Evolutionary conservation across 1,284 basidiomycete species (phyloP).

Genomic region (Heterobasidion irregulare): DNA sequence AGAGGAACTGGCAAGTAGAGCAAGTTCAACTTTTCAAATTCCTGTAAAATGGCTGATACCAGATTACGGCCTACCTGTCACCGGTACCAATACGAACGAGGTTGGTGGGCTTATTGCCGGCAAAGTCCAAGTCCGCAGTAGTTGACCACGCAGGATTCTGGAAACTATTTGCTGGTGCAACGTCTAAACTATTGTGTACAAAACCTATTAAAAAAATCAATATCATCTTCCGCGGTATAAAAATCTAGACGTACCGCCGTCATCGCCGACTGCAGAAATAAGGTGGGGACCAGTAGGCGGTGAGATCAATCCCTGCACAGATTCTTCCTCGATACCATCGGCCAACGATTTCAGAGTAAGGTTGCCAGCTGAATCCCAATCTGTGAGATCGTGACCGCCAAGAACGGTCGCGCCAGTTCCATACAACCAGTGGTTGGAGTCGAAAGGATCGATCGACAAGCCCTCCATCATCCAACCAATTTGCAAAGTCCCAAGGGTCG

Average conservation of each 20-base stretch:
- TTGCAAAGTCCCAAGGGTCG: slow-evolving; percentile 25
- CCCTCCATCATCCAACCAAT: slow-evolving; percentile 48
- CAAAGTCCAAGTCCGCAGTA: slow-evolving; percentile 46
- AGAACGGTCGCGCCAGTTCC: slow-evolving; percentile 55
- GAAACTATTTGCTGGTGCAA: slow-evolving; percentile 32
- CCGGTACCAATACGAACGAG: slow-evolving; percentile 45
- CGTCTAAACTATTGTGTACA: slow-evolving; percentile 39
- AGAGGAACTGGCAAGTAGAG: slow-evolving; percentile 7
- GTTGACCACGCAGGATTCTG: slow-evolving; percentile 44
- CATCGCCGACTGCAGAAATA: slow-evolving; percentile 51
- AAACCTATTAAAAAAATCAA: slow-evolving; percentile 14
- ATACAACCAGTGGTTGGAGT: slow-evolving; percentile 61
- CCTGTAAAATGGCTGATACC: neutral
- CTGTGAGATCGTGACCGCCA: slow-evolving; percentile 42
- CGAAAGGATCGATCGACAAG: slow-evolving; percentile 51
- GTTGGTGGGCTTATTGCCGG: slow-evolving; percentile 43
- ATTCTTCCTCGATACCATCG: slow-evolving; percentile 57
- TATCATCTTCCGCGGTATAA: neutral
- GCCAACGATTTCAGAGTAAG: slow-evolving; percentile 52
- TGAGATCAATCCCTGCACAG: slow-evolving; percentile 47
- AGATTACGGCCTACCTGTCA: slow-evolving; percentile 23
- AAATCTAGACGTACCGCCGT: slow-evolving; percentile 30
- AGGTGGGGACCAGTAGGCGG: slow-evolving; percentile 38
- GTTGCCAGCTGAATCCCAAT: slow-evolving; percentile 54
- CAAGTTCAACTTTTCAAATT: neutral